phyloP scores from a whole-genome alignment of 495 filamentous ascomycete species.

The Hamigera avellanea region DNA sequence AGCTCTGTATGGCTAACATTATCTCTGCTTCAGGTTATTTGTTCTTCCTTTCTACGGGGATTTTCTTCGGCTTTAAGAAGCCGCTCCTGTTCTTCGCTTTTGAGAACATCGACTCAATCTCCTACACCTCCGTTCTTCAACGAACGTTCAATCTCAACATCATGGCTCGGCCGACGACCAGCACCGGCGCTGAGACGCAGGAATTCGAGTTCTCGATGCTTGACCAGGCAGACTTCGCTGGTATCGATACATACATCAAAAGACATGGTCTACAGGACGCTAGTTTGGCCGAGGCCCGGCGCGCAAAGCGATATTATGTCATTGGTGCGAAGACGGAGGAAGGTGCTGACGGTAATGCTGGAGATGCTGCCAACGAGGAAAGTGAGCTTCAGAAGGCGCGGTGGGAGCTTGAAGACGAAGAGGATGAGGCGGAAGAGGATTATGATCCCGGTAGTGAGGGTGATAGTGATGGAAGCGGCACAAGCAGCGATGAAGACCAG shows the following conservation, averaged over 20 bases:
- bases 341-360: conserved; percentile 16
- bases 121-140: conserved; percentile 82
- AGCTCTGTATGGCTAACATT: conserved; percentile 1
- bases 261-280: conserved; percentile 76
- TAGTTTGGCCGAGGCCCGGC: conserved; percentile 77
- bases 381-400: conserved; percentile 58
- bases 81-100: conserved; percentile 80
- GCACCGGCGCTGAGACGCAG: conserved; percentile 37
- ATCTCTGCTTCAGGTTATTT: conserved; percentile 51
- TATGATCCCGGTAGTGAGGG: conserved; percentile 72
- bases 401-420: conserved; percentile 48
- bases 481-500: conserved; percentile 40
- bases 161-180: conserved; percentile 33
- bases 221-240: conserved; percentile 71
- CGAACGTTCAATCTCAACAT: conserved; percentile 90
- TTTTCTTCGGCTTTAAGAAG: conserved; percentile 94
- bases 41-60: conserved; percentile 77
- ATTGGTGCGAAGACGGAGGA: conserved; percentile 46
- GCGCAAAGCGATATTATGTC: conserved; percentile 70
- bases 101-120: conserved; percentile 64
- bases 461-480: conserved; percentile 59
- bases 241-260: conserved; percentile 78
- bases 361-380: conserved; percentile 31
- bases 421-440: conserved; percentile 84
- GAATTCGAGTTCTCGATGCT: conserved; percentile 82